Percentiles rank a stretch among this genome's conserved stretches.
phyloP scores from a whole-genome alignment of 23 red algal genomes.

The Gracilaria domingensis region DNA sequence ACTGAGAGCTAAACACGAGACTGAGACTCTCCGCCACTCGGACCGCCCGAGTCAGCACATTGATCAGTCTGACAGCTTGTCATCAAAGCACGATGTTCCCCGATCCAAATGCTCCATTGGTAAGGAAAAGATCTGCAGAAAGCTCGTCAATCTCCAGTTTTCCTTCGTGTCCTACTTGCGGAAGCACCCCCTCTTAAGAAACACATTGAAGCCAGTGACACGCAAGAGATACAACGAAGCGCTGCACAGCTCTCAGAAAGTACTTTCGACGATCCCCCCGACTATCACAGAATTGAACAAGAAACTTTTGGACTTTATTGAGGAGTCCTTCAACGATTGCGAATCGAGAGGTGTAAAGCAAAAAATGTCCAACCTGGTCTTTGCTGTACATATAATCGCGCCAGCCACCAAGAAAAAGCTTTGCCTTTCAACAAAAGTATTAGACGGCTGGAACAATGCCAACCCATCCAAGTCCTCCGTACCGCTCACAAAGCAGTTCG shows the following conservation, averaged over 20 bases:
- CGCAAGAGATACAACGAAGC: background rate
- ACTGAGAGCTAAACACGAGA: no score
- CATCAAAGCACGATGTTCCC: background rate
- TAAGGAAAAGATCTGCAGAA: background rate
- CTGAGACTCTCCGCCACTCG: no score
- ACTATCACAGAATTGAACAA: background rate
- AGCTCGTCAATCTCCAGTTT: background rate
- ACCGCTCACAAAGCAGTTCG: slow-evolving; percentile 16
- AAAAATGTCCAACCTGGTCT: background rate
- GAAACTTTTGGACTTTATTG: background rate
- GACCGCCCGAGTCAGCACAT: no score
- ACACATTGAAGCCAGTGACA: background rate
- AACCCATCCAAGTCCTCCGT: background rate
- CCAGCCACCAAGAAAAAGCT: background rate
- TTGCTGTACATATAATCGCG: background rate
- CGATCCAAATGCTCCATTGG: background rate
- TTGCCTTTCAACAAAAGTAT: background rate
- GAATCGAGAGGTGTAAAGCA: background rate
- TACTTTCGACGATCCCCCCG: no score
- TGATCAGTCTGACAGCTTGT: no score
- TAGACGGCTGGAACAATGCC: background rate
- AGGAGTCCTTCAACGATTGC: background rate
- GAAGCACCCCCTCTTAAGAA: background rate
- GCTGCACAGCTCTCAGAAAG: background rate
- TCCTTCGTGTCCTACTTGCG: background rate